Base-by-base conservation (phyloP, 129 eudicot species). In the Chrysanthemum makinoi region DNA sequence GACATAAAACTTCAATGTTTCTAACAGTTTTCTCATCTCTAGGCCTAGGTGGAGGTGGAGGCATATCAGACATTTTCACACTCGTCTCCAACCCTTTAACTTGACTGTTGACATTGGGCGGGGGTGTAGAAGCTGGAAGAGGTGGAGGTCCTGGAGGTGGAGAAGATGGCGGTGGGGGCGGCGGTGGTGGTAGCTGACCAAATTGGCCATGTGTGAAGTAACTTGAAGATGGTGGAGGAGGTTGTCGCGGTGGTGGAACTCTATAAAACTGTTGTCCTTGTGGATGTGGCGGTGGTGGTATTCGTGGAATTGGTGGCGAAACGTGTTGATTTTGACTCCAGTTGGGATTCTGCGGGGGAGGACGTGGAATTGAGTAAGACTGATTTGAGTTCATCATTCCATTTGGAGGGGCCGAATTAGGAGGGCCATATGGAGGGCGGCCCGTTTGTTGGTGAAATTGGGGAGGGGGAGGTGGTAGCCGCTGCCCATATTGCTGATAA, bases 101-200 rank as follows among this genome's bases (percentile, higher is more conserved):
- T 62, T 43, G 74, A 69, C 18, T 55, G 11, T 17, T 16, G 5
- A 17, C 63, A 54, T 33, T 53, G 58, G 19, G 56, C 50, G 82
- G 81, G 17, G 87, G 92, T 24, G 88, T 78, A 65, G 91, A 58
- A 47, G 88, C 82, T 46, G 98, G 98, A 64, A 70, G 89, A 49
- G 95, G 97, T 79, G 92, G 96, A 77, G 82, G 81, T 58, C 83
- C 81, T 2, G 91, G 91, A 59, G 87, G 91, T 24, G 88, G 75
- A 67, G 83, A 58, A 10, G 87, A 78, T 2, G 82, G 91, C 22
- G 83, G 90, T 20, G 82, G 88, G 2, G 82, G 74, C 4, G 80
- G 77, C 43, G 78, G 78, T 2, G 84, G 88, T 4, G 77, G 84
- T 47, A 62, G 60, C 53, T 72, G 78, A 19, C 85, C 90, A 79